Evolutionary conservation across 2,329 filamentous ascomycete genomes (phyloP), one percentile per base, ranked within the genome.

Genomic region (Byssochlamys sp.): DNA sequence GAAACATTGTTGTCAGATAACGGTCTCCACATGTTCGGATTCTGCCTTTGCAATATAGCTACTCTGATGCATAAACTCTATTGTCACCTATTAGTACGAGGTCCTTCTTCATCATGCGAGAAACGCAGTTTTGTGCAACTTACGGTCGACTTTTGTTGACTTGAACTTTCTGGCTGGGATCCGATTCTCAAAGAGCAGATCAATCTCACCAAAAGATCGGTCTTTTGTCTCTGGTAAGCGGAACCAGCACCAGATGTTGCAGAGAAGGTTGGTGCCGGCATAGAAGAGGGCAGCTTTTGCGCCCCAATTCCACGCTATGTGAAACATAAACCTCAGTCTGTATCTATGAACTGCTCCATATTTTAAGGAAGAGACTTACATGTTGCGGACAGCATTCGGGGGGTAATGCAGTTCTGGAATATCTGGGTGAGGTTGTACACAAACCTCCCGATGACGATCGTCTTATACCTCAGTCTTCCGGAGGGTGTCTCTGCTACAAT

Each of bases 401-500:
- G 66, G 5, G 66, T 68, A 51, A 68, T 58, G 25, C 67, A 59
- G 29, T 74, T 81, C 61, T 72, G 75, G 48, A 75, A 59, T 50
- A 83, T 78, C 52, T 74, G 73, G 9, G 69, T 65, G 4, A 80
- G 66, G 60, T 82, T 80, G 67, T 81, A 82, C 19, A 74, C 66
- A 35, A 72, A 73, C 24, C 80, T 72, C 1, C 78, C 79, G 48
- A 82, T 70, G 4, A 80, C 35, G 12, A 39, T 39, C 12, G 35
- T 39, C 35, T 39, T 79, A 48, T 81, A 78, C 1, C 80, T 79
- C 69, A 83, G 73, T 12, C 80, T 73, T 1, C 77, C 79, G 1
- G 79, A 81, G 0, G 79, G 80, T 1, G 81, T 73, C 64, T 83
- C 80, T 0, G 80, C 77, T 24, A 82, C 73, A 26, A 82, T 69